These are phyloP conservation scores for Glaciozyma martinii DNA, from an alignment of 768 basidiomycete species.

Conservation along the genomic window DNA sequence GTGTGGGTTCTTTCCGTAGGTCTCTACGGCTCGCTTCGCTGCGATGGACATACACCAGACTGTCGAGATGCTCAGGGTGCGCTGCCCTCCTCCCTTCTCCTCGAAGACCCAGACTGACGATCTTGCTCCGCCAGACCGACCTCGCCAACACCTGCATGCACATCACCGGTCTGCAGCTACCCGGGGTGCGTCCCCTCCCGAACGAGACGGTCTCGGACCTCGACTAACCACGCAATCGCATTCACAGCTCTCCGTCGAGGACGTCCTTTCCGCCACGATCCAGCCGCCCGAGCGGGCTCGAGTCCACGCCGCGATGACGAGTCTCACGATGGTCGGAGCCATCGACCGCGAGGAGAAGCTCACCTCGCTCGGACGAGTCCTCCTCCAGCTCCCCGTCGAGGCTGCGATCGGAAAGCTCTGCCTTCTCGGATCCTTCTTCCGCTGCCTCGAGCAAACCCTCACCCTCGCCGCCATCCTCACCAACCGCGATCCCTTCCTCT, in stretches of 20 bases:
- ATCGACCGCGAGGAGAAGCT: slow-evolving; percentile 64
- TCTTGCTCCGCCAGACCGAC: slow-evolving; percentile 5
- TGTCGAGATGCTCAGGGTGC: slow-evolving; percentile 76
- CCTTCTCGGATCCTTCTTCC: slow-evolving; percentile 84
- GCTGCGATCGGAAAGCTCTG: slow-evolving; percentile 81
- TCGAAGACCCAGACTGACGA: slow-evolving; percentile 8
- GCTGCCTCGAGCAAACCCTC: slow-evolving; percentile 56
- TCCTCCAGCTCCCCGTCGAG: slow-evolving; percentile 82
- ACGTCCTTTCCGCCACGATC: slow-evolving; percentile 73
- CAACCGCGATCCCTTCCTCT: slow-evolving; percentile 81
- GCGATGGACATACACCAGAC: slow-evolving; percentile 68
- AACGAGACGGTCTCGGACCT: too few relatives aligned
- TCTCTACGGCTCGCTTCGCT: slow-evolving; percentile 55
- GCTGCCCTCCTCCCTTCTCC: background rate
- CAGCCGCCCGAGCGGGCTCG: slow-evolving; percentile 75
- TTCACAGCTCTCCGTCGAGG: slow-evolving; percentile 61
- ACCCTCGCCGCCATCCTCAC: slow-evolving; percentile 85
- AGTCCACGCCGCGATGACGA: slow-evolving; percentile 66
- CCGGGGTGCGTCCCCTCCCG: slow-evolving; percentile 41
- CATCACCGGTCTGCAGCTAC: slow-evolving; percentile 84
- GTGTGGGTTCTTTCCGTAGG: slow-evolving; percentile 15
- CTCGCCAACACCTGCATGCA: slow-evolving; percentile 62
- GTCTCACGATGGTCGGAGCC: slow-evolving; percentile 77
- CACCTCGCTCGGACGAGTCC: slow-evolving; percentile 76
- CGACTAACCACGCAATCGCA: too few relatives aligned